These are phyloP conservation scores for Bidens hawaiensis DNA, from an alignment of 140 eudicot genomes.

Conservation along the genomic window DNA sequence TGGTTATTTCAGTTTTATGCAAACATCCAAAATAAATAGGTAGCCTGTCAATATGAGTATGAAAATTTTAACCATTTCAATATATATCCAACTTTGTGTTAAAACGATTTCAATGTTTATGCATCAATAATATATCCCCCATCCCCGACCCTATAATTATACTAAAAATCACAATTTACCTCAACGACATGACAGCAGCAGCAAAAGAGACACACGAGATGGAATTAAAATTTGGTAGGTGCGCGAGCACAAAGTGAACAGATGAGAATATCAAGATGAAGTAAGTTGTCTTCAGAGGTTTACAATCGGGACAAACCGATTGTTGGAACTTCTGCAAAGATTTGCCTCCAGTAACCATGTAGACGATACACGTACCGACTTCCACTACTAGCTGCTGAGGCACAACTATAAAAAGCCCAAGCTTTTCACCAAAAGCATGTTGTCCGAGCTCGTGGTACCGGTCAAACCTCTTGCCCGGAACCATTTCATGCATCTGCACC, in stretches of 20 bases:
- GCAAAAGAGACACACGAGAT: slow-evolving; percentile 54
- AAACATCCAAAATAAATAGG: too few species aligned
- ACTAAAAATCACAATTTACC: too few species aligned
- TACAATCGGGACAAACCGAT: slow-evolving; percentile 44
- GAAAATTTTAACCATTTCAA: not conserved
- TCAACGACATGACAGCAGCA: slow-evolving; percentile 73
- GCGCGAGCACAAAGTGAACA: slow-evolving; percentile 64
- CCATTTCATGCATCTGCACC: slow-evolving; percentile 80
- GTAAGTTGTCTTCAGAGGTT: slow-evolving; percentile 43
- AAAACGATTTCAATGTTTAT: not conserved
- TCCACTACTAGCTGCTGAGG: slow-evolving; percentile 72
- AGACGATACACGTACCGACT: slow-evolving; percentile 51
- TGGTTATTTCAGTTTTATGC: too few species aligned
- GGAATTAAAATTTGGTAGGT: slow-evolving; percentile 68
- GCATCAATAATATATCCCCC: too few species aligned
- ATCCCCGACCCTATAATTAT: too few species aligned
- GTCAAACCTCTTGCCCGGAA: slow-evolving; percentile 64
- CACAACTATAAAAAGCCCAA: slow-evolving; percentile 59
- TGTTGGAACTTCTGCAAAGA: slow-evolving; percentile 54
- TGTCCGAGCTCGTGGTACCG: slow-evolving; percentile 74
- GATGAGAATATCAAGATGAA: slow-evolving; percentile 65
- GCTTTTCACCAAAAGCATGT: slow-evolving; percentile 63
- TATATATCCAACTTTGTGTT: not conserved
- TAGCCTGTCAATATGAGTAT: not conserved
- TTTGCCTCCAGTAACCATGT: slow-evolving; percentile 76